Base-by-base conservation (phyloP, 352 stramenopile genomes). In the Saprolegnia diclina region DNA sequence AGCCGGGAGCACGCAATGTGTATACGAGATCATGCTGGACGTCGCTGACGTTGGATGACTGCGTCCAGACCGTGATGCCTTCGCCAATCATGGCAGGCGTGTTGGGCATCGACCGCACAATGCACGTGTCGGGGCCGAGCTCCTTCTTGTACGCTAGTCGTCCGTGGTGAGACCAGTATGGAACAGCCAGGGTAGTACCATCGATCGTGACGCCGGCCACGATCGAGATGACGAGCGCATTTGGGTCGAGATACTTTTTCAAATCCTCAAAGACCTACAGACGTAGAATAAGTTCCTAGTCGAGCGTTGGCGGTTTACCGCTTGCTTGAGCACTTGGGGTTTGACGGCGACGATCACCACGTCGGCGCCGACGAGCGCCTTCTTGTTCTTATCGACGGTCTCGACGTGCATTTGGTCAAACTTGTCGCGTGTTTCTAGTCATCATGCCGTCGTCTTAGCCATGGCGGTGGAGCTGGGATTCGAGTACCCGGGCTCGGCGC, bases 31-130 rank as follows among this genome's bases (percentile, higher is more conserved):
- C 65, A 50, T 92, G 81, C 70, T 94, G 83, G 26, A 82, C 78
- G 62, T 84, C 85, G 16, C 83, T 91, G 64, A 96, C 84, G 40
- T 91, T 78, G 1, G 72, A 75, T 21, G 81, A 90, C 64, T 88
- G 80, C 16, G 80, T 89, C 95, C 94, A 99, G 9, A 98, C 95
- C 0, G 95, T 98, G 71, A 98, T 97, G 57, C 95, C 94, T 71
- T 97, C 78, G 71, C 91, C 89, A 42, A 98, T 97, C 79, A 91
- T 96, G 24, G 92, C 92, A 4, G 95, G 95, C 7, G 95, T 99
- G 75, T 99, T 99, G 1, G 95, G 95, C 95, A 99, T 99, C 52
- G 76, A 92, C 29, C 94, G 88, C 52, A 97, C 96, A 71, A 99
- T 76, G 37, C 76, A 83, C 16, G 86, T 91, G 35, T 85, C 67